A percentile compares a stretch with the other conserved stretches of the same genome.
phyloP scores from a whole-genome alignment of 2,329 filamentous ascomycete species.

The Ascochyta rabiei region DNA sequence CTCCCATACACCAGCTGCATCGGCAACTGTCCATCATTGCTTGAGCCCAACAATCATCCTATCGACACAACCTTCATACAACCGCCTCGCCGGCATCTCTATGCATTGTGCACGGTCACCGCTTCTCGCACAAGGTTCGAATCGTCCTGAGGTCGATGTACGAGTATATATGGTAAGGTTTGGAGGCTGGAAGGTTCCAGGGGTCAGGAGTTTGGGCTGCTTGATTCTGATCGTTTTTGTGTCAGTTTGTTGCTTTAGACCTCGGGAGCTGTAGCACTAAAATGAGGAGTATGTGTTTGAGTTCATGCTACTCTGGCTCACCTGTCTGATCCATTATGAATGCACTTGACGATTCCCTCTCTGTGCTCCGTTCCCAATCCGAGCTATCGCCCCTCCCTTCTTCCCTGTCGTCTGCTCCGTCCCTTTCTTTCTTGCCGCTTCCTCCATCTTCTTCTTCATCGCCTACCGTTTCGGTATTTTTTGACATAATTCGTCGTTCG shows the following conservation, averaged over 20 bases:
- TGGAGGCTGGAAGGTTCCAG: background rate
- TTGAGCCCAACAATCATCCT: no score
- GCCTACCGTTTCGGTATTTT: background rate
- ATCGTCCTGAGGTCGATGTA: no score
- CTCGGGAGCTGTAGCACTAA: background rate
- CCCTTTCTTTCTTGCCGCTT: background rate
- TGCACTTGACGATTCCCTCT: conserved; percentile 1
- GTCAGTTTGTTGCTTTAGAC: conserved; percentile 1
- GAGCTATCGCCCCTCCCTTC: conserved; percentile 2
- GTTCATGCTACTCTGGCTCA: background rate
- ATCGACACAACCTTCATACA: no score
- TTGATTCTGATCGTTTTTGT: conserved; percentile 5
- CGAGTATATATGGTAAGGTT: background rate
- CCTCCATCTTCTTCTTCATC: conserved; percentile 4
- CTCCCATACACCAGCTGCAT: no score
- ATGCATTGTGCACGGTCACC: no score
- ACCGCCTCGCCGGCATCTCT: no score
- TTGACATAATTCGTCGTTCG: conserved; percentile 7
- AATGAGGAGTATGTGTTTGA: background rate
- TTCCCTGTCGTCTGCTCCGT: conserved; percentile 1
- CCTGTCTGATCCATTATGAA: conserved; percentile 1
- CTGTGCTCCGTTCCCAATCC: background rate
- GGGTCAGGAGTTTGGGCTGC: background rate
- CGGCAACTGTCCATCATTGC: no score
- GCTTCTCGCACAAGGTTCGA: no score